A percentile compares a stretch with the other conserved stretches of the same genome.
Conservation (phyloP, 495 filamentous ascomycete genomes). For the Clavariopsis aquatica region DNA sequence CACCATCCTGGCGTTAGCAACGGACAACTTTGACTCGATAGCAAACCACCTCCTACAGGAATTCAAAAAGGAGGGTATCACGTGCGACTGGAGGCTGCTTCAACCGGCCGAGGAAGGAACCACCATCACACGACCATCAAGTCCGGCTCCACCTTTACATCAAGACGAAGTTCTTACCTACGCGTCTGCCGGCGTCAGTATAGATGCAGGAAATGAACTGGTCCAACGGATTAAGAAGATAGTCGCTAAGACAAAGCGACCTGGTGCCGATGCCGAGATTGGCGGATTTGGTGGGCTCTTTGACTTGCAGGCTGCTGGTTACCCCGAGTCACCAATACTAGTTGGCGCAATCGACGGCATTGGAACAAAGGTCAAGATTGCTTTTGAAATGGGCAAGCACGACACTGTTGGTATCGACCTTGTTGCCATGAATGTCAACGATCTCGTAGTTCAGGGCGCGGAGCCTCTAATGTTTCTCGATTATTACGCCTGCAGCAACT, state of each 20-base stretch:
- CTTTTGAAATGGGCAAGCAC: conserved; percentile 82
- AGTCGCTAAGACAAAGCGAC: conserved; percentile 73
- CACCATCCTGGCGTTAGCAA: conserved; percentile 90
- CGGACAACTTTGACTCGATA: conserved; percentile 80
- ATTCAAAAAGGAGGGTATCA: conserved; percentile 70
- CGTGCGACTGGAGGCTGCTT: conserved; percentile 82
- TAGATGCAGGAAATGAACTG: conserved; percentile 86
- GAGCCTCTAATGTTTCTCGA: conserved; percentile 94
- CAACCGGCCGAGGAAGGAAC: conserved; percentile 85
- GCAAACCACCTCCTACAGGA: conserved; percentile 70
- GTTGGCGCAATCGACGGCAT: conserved; percentile 94
- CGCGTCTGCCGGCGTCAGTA: conserved; percentile 87
- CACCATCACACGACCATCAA: conserved; percentile 53
- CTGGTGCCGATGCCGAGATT: conserved; percentile 86
- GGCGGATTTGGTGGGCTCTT: conserved; percentile 94
- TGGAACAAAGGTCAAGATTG: conserved; percentile 94
- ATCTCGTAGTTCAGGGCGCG: conserved; percentile 91
- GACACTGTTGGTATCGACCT: conserved; percentile 91
- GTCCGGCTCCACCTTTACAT: neutral
- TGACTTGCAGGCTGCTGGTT: conserved; percentile 75
- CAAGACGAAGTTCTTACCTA: conserved; percentile 66
- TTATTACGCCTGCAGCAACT: conserved; percentile 86
- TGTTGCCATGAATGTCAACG: conserved; percentile 98
- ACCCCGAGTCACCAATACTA: conserved; percentile 70
- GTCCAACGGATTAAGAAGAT: conserved; percentile 84